Base-by-base conservation (phyloP, 805 yeast genomes). In the Metschnikowia amazonensis region DNA sequence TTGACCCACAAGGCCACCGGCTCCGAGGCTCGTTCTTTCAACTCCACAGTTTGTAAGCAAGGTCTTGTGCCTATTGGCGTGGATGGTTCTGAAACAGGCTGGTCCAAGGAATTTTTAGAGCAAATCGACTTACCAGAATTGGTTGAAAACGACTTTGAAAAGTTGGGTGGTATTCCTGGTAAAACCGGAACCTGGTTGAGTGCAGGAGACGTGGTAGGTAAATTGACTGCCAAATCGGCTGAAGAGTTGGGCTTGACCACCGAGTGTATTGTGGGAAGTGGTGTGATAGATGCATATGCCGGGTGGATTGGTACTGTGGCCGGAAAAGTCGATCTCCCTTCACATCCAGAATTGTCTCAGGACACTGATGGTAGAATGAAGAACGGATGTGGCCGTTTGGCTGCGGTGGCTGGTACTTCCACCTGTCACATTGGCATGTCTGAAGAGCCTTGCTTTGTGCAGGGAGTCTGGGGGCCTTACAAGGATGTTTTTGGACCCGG, bases 241-340 rank as follows among this genome's bases (percentile, higher is more conserved):
- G 76, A 74, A 35, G 89, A 88, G 45, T 74, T 94, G 58, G 98
- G 98, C 9, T 75, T 94, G 51, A 78, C 94, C 8, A 76, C 85
- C 18, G 74, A 75, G 43, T 86, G 95, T 67, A 79, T 81, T 27
- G 98, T 94, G 34, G 97, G 96, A 6, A 83, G 95, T 1, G 97
- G 97, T 60, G 96, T 94, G 31, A 94, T 94, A 61, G 99, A 94
- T 64, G 97, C 98, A 5, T 94, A 94, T 62, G 95, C 98, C 3
- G 99, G 99, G 36, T 94, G 98, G 97, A 80, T 94, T 45, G 99
- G 99, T 46, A 94, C 98, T 1, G 96, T 92, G 48, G 99, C 97
- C 23, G 96, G 95, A 1, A 81, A 82, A 55, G 82, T 89, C 4
- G 87, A 84, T 51, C 74, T 82, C 44, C 79, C 80, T 0, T 67